phyloP scores from a whole-genome alignment of 2,329 filamentous ascomycete species.

The Apiospora sp. region DNA sequence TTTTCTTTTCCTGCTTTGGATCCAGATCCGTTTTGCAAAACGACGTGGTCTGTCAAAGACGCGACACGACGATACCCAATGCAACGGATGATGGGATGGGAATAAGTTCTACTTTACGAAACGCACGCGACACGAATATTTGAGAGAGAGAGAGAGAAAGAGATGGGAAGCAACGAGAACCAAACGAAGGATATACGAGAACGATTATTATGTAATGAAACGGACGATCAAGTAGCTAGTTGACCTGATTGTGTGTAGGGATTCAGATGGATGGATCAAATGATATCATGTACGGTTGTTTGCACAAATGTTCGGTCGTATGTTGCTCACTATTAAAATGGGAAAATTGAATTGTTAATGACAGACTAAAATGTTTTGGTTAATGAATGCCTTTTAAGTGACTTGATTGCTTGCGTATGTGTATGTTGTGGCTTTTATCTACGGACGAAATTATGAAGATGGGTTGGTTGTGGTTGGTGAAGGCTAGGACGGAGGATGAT shows the following conservation, averaged over 20 bases:
- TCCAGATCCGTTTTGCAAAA: neutral
- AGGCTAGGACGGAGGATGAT: no score
- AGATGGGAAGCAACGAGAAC: neutral
- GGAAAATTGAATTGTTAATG: no score
- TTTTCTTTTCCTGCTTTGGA: neutral
- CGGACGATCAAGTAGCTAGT: neutral
- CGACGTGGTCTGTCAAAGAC: neutral
- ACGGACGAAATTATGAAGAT: no score
- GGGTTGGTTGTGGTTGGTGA: no score
- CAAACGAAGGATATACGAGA: neutral
- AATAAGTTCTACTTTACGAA: no score
- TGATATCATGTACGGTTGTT: conserved; percentile 2
- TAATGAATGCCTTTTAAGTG: no score
- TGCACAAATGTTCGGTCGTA: neutral
- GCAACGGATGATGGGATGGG: neutral
- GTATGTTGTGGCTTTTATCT: no score
- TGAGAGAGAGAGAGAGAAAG: no score
- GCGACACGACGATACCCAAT: neutral
- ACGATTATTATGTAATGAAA: neutral
- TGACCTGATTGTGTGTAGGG: neutral
- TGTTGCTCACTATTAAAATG: no score
- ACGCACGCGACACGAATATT: no score
- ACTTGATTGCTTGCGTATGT: no score
- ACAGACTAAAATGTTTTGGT: no score
- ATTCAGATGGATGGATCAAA: neutral